phyloP scores from a whole-genome alignment of 495 filamentous ascomycete genomes.

The Podospora sp. region DNA sequence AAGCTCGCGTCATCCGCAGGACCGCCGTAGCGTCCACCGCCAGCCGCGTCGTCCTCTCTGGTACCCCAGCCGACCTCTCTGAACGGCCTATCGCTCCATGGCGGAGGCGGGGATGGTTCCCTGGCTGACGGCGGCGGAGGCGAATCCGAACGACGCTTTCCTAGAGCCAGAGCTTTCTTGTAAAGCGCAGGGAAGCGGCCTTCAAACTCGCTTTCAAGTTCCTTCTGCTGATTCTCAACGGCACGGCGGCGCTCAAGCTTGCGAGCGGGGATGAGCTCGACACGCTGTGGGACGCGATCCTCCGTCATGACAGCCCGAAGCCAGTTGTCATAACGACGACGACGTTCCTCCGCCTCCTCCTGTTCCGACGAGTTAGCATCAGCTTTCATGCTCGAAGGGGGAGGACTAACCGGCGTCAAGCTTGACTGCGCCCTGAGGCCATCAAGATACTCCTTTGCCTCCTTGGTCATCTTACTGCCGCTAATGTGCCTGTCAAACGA shows the following conservation, averaged over 20 bases:
- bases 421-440: slow-evolving; percentile 37
- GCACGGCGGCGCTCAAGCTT: slow-evolving; percentile 42
- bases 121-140: background rate
- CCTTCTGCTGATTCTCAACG: slow-evolving; percentile 43
- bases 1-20: slow-evolving; percentile 20
- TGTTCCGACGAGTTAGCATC: slow-evolving; percentile 24
- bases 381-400: background rate
- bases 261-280: slow-evolving; percentile 40
- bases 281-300: slow-evolving; percentile 36
- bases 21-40: slow-evolving; percentile 19
- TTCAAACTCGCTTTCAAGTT: slow-evolving; percentile 45
- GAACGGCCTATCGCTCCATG: slow-evolving; percentile 7
- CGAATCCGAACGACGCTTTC: slow-evolving; percentile 15
- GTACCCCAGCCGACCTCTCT: background rate
- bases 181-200: slow-evolving; percentile 38
- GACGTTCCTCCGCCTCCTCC: slow-evolving; percentile 34
- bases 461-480: slow-evolving; percentile 42
- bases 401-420: slow-evolving; percentile 35
- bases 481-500: slow-evolving; percentile 51
- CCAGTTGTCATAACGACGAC: slow-evolving; percentile 43
- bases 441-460: slow-evolving; percentile 46
- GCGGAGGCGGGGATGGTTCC: slow-evolving; percentile 20
- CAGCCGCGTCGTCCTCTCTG: slow-evolving; percentile 28
- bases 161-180: slow-evolving; percentile 39
- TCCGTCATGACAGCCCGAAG: slow-evolving; percentile 40